These are phyloP conservation scores for Sugiyamaella novakii DNA, from an alignment of 1,139 yeast species.

Conservation along the genomic window DNA sequence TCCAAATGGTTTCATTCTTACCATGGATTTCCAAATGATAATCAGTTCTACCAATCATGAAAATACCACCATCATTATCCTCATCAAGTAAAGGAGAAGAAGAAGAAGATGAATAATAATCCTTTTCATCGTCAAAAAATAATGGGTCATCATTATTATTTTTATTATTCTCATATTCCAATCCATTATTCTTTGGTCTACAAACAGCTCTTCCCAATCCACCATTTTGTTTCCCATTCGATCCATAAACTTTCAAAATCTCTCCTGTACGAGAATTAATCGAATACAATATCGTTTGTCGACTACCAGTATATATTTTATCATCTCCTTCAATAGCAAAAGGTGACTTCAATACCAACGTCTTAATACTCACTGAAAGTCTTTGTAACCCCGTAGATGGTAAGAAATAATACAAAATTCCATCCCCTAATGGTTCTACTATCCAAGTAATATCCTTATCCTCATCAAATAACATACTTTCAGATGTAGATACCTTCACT, in stretches of 20 bases:
- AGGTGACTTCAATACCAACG: conserved; percentile 81
- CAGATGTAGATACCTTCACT: conserved; percentile 35
- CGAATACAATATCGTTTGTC: conserved; percentile 74
- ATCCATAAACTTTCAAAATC: conserved; percentile 71
- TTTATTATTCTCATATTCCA: neutral
- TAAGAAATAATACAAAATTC: conserved; percentile 83
- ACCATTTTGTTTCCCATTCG: conserved; percentile 11
- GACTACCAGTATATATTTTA: conserved; percentile 83
- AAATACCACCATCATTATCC: conserved; percentile 32
- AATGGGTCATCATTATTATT: conserved; percentile 21
- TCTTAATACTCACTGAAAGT: conserved; percentile 78
- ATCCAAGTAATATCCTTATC: conserved; percentile 60
- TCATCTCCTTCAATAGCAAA: conserved; percentile 69
- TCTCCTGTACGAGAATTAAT: conserved; percentile 78
- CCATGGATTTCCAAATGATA: conserved; percentile 67
- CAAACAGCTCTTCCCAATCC: conserved; percentile 35
- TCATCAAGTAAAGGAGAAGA: conserved; percentile 19
- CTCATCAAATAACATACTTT: conserved; percentile 35
- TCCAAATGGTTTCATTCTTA: conserved; percentile 71
- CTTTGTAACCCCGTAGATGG: conserved; percentile 74
- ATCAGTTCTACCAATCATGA: conserved; percentile 48
- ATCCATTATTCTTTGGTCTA: conserved; percentile 18
- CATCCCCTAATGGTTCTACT: conserved; percentile 89
- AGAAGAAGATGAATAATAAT: conserved; percentile 23
- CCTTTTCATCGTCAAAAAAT: conserved; percentile 28